Evolutionary conservation across 2,329 filamentous ascomycete species (phyloP), one percentile per base, ranked within the genome.

Genomic region (Stemphylium beticola): DNA sequence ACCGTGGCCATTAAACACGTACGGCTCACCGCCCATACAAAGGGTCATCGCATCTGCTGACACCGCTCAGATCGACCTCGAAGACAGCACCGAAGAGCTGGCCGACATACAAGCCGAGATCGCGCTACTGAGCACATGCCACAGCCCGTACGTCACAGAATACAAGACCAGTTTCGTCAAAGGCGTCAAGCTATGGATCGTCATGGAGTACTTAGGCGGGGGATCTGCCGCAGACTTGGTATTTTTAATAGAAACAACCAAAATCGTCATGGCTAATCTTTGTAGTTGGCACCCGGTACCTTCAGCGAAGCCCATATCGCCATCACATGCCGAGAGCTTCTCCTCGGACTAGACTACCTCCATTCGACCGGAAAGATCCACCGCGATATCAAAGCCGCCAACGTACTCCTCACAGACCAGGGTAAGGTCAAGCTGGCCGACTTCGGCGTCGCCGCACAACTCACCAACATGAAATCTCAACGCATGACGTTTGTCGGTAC

Each of bases 401-500:
- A 98, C 64, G 87, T 97, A 29, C 83, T 98, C n/a, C 83, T 98
- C n/a, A 95, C 92, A 0, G 89, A 93, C 65, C 83, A 85, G 4
- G 93, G 93, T 69, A 93, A 91, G 71, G 93, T 98, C 74, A 98
- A 98, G 81, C 82, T 98, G 64, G 93, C 93, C 36, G 93, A 99
- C 77, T 99, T 99, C 72, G 95, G 95, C 55, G 95, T 99, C 37
- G 95, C 95, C 7, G 93, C 95, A 26, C 95, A 99, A 75, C 82
- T 99, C 68, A 96, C 92, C 57, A 96, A 97, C 73, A 96, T 98
- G 79, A 97, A 97, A 77, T 97, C 93, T 2, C 92, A 97, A 75
- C 87, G 95, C 49, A 93, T 98, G 76, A 99, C 95, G 0, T 98
- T 99, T 70, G 95, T 99, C 17, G 95, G 95, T 96, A 98, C 93